Base-by-base conservation (phyloP, 352 stramenopile genomes). In the Aphanomyces astaci region DNA sequence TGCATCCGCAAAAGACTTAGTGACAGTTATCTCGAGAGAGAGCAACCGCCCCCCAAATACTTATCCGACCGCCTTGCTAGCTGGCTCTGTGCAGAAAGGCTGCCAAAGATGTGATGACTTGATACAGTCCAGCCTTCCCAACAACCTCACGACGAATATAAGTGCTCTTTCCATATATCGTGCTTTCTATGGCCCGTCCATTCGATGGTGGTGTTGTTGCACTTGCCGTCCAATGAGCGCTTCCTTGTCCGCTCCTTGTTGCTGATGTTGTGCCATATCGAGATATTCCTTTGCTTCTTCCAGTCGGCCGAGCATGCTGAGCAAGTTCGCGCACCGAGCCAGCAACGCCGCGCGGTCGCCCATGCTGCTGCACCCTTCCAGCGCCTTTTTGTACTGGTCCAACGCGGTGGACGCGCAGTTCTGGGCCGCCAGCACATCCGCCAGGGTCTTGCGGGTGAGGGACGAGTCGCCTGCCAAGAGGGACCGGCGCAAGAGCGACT, bases 401-500 rank as follows among this genome's bases (percentile, higher is more conserved):
- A 94, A 74, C 4, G 86, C 86, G 60, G 82, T 82, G 36, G 90
- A 79, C 1, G 86, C 84, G 69, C 78, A 92, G 64, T 92, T 91
- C 64, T 94, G 86, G 2, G 84, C 84, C 1, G 82, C 75, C 7
- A 92, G 73, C 15, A 94, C 82, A 52, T 94, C 86, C 7, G 82
- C 86, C 25, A 94, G 66, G 4, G 75, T 90, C 73, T 92, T 92
- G 3, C 86, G 71, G 10, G 86, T 89, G 10, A 92, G 71, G 9
- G 80, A 88, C 45, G 84, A 92, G 64, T 94, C 86, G 30, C 87
- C 79, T 17, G 76, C 80, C 19, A 76, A 75, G 17, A 94, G 73
- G 32, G 84, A 85, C 2, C 84, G 79, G 19, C 81, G 79, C 33
- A 94, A 71, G 28, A 94, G 65, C 31, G 70, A 75, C 64, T 94